These are phyloP conservation scores for Solanum clarkiae DNA, from an alignment of 257 asterid genomes.

Conservation along the genomic window DNA sequence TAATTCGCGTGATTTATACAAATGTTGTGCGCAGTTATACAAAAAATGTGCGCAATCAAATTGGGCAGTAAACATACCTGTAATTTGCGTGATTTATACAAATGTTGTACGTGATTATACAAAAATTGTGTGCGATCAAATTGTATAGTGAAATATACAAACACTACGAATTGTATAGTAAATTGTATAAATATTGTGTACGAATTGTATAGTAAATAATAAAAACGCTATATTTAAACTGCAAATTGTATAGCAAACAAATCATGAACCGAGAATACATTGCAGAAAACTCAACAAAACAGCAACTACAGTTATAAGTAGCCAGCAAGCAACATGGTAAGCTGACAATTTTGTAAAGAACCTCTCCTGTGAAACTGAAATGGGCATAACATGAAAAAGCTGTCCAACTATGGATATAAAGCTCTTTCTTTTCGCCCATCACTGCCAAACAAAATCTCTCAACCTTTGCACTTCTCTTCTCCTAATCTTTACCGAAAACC, in stretches of 20 bases:
- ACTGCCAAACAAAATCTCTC: not conserved
- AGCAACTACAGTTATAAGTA: not conserved
- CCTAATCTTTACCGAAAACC: not conserved
- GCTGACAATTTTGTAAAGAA: not conserved
- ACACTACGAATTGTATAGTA: too few species aligned
- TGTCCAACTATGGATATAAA: not conserved
- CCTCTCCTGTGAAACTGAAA: not conserved
- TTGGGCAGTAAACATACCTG: too few species aligned
- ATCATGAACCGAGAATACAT: not conserved
- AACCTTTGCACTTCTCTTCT: not conserved
- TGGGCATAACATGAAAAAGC: not conserved
- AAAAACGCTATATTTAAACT: too few species aligned
- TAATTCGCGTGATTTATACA: too few species aligned
- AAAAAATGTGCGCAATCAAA: too few species aligned
- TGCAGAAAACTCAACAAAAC: not conserved
- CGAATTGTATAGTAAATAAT: too few species aligned
- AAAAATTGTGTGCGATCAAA: too few species aligned
- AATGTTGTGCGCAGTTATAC: too few species aligned
- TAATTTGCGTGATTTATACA: too few species aligned
- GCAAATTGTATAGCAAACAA: not conserved
- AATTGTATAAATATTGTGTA: too few species aligned
- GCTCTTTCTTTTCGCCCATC: not conserved
- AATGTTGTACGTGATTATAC: too few species aligned
- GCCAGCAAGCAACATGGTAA: not conserved
- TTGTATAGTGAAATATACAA: too few species aligned